These are phyloP conservation scores for Tricholoma matsutake DNA, from an alignment of 768 basidiomycete species.

Conservation along the genomic window DNA sequence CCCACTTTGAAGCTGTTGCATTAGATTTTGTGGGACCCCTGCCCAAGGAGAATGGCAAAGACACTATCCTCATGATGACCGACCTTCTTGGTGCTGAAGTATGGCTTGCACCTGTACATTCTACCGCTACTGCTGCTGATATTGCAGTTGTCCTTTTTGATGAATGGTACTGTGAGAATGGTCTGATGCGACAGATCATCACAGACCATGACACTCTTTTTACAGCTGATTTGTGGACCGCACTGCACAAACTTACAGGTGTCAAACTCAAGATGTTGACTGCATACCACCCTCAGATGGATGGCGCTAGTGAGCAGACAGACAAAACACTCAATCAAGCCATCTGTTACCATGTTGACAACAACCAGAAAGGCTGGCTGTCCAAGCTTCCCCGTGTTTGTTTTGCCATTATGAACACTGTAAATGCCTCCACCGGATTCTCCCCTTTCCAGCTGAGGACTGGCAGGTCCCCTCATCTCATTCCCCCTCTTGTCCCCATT, in stretches of 20 bases:
- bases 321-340: no score
- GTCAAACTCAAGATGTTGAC: constrained; percentile 26
- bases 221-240: neutral
- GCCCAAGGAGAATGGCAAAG: neutral
- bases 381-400: constrained; percentile 23
- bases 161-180: no score
- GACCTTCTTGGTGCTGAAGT: no score
- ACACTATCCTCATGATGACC: neutral
- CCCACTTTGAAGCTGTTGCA: neutral
- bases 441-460: constrained; percentile 28
- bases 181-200: neutral
- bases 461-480: constrained; percentile 11
- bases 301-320: no score
- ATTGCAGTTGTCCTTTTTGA: no score
- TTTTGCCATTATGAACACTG: constrained; percentile 32
- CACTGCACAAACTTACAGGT: no score
- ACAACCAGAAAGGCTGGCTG: no score
- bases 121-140: neutral
- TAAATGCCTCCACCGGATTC: constrained; percentile 28
- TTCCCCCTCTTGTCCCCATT: constrained; percentile 3
- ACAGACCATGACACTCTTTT: neutral
- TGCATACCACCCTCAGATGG: no score
- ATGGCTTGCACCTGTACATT: neutral
- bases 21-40: neutral
- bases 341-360: no score